These are phyloP conservation scores for Lachancea meyersii DNA, from an alignment of 805 yeast species.

Conservation along the genomic window DNA sequence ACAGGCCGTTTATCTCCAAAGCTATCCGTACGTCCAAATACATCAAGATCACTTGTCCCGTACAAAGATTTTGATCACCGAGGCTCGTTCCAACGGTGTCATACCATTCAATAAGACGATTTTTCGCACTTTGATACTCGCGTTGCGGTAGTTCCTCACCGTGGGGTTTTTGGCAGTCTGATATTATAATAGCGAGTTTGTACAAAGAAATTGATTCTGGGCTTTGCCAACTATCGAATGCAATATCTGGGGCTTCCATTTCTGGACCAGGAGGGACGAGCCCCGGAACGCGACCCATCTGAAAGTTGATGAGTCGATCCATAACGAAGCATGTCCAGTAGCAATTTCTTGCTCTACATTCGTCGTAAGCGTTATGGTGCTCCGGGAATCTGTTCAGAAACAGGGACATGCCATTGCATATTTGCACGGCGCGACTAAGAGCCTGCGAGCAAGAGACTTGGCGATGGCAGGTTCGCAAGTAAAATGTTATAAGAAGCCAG, in stretches of 20 bases:
- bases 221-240: constrained; percentile 19
- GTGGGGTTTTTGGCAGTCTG: constrained; percentile 17
- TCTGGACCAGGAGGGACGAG: constrained; percentile 19
- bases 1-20: constrained; percentile 19
- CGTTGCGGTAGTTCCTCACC: constrained; percentile 17
- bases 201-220: constrained; percentile 18
- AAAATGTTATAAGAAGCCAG: constrained; percentile 42
- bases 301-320: constrained; percentile 49
- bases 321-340: constrained; percentile 51
- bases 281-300: constrained; percentile 43
- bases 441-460: constrained; percentile 41
- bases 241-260: constrained; percentile 16
- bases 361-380: constrained; percentile 32
- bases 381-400: constrained; percentile 30
- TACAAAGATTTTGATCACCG: neutral
- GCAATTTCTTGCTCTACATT: constrained; percentile 43
- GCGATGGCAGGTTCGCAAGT: constrained; percentile 39
- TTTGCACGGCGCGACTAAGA: constrained; percentile 38
- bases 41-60: constrained; percentile 19
- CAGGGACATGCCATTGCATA: constrained; percentile 42
- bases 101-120: constrained; percentile 16
- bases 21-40: constrained; percentile 22
- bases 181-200: constrained; percentile 17
- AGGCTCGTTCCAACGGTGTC: neutral
- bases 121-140: constrained; percentile 14